Evolutionary conservation across 305 asterid species (phyloP).

Genomic region (Solanum hybrid): DNA sequence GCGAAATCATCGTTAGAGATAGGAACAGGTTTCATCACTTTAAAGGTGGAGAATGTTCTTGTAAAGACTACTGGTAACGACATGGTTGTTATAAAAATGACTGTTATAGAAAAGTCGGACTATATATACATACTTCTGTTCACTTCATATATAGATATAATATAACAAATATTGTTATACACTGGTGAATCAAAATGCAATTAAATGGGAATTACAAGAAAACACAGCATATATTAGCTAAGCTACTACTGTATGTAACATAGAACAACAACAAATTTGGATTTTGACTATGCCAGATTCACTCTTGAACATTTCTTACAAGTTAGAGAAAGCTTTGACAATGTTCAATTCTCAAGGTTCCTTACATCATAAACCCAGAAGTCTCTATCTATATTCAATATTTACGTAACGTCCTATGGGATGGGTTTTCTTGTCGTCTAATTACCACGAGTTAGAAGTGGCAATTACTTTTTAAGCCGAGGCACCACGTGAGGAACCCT

Average conservation of each 20-base stretch:
- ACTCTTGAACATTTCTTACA: constrained; percentile 3
- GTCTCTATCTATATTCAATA: constrained; percentile 5
- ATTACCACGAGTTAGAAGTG: constrained; percentile 2
- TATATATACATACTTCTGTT: not conserved
- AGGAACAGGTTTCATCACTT: constrained; percentile 58
- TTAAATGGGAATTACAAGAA: not conserved
- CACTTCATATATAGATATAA: not conserved
- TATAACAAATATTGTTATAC: not conserved
- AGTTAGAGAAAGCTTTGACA: constrained; percentile 2
- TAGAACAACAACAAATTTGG: not conserved
- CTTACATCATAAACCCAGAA: not conserved
- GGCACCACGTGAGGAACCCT: constrained; percentile 34
- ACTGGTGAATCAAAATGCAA: not conserved
- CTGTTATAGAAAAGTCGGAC: not conserved
- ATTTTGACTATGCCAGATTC: not conserved
- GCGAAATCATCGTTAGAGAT: constrained; percentile 56
- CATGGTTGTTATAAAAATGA: not conserved
- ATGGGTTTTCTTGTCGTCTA: not conserved
- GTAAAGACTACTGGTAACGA: constrained; percentile 49
- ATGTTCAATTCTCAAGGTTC: not conserved
- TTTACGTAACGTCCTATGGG: not conserved
- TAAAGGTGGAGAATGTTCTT: constrained; percentile 44
- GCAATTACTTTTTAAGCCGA: constrained; percentile 23
- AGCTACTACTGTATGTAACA: not conserved
- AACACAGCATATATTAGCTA: not conserved